phyloP scores from a whole-genome alignment of 2,329 filamentous ascomycete genomes.

The Calonectria leucothoes region DNA sequence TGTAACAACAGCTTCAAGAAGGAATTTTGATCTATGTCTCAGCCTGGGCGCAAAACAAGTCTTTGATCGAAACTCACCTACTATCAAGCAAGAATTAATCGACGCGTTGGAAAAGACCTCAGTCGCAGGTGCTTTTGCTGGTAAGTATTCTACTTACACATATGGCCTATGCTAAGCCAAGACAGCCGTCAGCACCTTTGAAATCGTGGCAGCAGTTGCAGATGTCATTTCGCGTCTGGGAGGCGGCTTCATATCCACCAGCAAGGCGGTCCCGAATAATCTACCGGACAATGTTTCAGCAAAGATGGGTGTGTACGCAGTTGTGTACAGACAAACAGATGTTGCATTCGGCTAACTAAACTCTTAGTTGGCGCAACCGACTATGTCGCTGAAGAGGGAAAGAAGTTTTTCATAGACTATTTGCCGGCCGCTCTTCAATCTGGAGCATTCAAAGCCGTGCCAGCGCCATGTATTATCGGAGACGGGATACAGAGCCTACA shows the following conservation, averaged over 20 bases:
- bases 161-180: neutral
- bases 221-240: neutral
- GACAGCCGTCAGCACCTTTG: neutral
- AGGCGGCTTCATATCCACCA: neutral
- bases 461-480: neutral
- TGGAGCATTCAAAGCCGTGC: neutral
- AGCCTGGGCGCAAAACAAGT: neutral
- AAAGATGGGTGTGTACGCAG: neutral
- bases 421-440: neutral
- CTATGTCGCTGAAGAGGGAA: neutral
- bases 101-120: neutral
- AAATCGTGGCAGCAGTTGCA: neutral
- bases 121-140: neutral
- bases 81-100: neutral
- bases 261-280: neutral
- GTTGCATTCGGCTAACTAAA: neutral
- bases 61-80: neutral
- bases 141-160: neutral
- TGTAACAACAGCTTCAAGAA: neutral
- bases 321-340: no score
- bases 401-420: neutral
- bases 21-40: neutral
- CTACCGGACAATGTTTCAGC: neutral
- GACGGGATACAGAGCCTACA: neutral
- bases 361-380: neutral